Conservation (phyloP, 768 basidiomycete genomes). For the Ramaria sp. region DNA sequence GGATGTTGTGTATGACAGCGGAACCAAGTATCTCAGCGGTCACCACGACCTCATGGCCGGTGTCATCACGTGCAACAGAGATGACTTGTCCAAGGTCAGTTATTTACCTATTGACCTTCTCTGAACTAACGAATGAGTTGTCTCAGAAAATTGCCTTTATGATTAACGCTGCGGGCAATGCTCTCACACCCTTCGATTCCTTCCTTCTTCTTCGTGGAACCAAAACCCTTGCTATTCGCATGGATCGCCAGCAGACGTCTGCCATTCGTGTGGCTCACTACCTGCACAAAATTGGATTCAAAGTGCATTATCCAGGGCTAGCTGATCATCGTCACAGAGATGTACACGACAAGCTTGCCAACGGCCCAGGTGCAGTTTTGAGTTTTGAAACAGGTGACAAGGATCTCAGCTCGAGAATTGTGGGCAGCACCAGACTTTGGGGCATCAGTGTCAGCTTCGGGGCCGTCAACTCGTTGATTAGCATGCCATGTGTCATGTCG, state of each 20-base stretch:
- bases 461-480: slow-evolving; percentile 94
- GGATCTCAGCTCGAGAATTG: slow-evolving; percentile 81
- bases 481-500: slow-evolving; percentile 99
- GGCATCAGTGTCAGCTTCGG: slow-evolving; percentile 98
- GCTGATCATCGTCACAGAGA: slow-evolving; percentile 71
- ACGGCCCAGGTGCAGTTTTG: slow-evolving; percentile 87
- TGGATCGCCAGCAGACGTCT: slow-evolving; percentile 87
- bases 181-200: slow-evolving; percentile 88
- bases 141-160: slow-evolving; percentile 75
- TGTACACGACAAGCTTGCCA: slow-evolving; percentile 84
- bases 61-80: slow-evolving; percentile 82
- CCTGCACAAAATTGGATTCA: slow-evolving; percentile 76
- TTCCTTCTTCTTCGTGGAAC: slow-evolving; percentile 93
- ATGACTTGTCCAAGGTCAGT: slow-evolving; percentile 76
- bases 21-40: slow-evolving; percentile 94
- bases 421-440: slow-evolving; percentile 89
- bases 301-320: slow-evolving; percentile 88
- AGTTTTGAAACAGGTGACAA: slow-evolving; percentile 93
- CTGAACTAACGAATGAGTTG: slow-evolving; percentile 5
- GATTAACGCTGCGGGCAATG: slow-evolving; percentile 92
- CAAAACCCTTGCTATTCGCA: slow-evolving; percentile 92
- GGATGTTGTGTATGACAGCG: slow-evolving; percentile 96
- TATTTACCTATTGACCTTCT: slow-evolving; percentile 3
- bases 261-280: slow-evolving; percentile 79
- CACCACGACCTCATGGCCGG: slow-evolving; percentile 99